Evolutionary conservation across 2,329 filamentous ascomycete genomes (phyloP), one percentile per base, ranked within the genome.

Genomic region (Allantophomopsis cytisporea): DNA sequence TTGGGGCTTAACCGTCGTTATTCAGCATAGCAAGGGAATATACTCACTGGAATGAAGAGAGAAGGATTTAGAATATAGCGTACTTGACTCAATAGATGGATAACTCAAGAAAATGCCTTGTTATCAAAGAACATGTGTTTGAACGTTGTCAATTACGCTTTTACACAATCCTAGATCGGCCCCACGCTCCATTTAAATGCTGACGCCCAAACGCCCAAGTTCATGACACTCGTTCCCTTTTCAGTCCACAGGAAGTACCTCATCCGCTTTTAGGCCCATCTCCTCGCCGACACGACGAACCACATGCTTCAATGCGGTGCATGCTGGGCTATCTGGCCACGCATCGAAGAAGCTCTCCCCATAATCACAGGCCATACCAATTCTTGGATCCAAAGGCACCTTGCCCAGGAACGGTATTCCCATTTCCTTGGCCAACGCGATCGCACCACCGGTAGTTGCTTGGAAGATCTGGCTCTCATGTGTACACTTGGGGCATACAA

Each of bases 281-380:
- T 83, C 66, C 47, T 66, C 63, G 14, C 75, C 76, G 38, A 95
- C 68, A 36, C 73, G 73, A 52, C 73, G 75, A 30, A 98, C 88
- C 8, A 98, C 88, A 30, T 68, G 67, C 61, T 76, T 80, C 44
- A 98, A 74, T 3, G 89, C 88, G 49, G 71, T 66, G 53, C 86
- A 94, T 2, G 91, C 88, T 28, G 91, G 89, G 49, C 86, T 94
- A 50, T 96, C 88, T 0, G 89, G 86, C 59, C 86, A 98, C 17
- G 78, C 80, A 54, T 96, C 88, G 54, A 96, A 83, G 61, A 93
- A 98, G 60, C 87, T 95, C 72, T 98, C 91, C 5, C 93, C 91
- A 59, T 84, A 95, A 59, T 98, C 91, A 54, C 89, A 95, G 2
- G 88, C 82, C 83, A 95, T 93, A 7, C 91, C 84, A 49, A 98